These are phyloP conservation scores for Posidonia australis DNA, from an alignment of 106 monocot species.

Conservation along the genomic window DNA sequence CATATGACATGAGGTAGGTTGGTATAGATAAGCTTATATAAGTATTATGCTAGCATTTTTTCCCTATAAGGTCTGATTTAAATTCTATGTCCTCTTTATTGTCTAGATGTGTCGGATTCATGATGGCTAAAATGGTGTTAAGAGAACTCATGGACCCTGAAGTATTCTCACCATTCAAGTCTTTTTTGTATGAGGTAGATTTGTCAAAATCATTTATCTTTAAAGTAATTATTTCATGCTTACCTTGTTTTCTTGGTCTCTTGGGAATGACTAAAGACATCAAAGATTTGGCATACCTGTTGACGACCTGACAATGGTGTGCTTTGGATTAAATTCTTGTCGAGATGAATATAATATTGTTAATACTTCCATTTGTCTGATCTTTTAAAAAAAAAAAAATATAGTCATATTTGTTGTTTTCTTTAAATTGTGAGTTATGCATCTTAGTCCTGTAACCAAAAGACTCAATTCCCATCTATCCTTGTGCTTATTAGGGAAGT, in stretches of 20 bases:
- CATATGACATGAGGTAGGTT: slow-evolving; percentile 94
- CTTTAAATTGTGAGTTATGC: too few relatives aligned
- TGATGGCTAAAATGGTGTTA: slow-evolving; percentile 95
- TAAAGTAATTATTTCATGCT: too few relatives aligned
- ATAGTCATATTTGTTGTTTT: too few relatives aligned
- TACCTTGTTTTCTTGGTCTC: too few relatives aligned
- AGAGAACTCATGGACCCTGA: slow-evolving; percentile 84
- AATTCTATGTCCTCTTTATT: not conserved
- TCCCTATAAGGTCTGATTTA: not conserved
- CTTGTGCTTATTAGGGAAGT: slow-evolving; percentile 40
- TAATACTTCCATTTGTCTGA: too few relatives aligned
- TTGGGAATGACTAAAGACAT: too few relatives aligned
- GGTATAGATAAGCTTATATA: not conserved
- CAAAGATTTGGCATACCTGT: too few relatives aligned
- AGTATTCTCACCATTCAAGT: slow-evolving; percentile 58
- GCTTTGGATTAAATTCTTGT: too few relatives aligned
- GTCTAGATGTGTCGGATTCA: slow-evolving; percentile 89
- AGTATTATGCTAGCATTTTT: not conserved
- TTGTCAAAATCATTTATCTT: not conserved
- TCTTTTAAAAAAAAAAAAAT: too few relatives aligned
- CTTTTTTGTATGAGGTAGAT: slow-evolving; percentile 68
- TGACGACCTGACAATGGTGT: too few relatives aligned
- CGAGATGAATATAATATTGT: too few relatives aligned
- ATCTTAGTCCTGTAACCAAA: too few relatives aligned
- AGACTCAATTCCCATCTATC: not conserved